Conservation (phyloP, 164 flowering plant genomes). For the Vitis labrusca region DNA sequence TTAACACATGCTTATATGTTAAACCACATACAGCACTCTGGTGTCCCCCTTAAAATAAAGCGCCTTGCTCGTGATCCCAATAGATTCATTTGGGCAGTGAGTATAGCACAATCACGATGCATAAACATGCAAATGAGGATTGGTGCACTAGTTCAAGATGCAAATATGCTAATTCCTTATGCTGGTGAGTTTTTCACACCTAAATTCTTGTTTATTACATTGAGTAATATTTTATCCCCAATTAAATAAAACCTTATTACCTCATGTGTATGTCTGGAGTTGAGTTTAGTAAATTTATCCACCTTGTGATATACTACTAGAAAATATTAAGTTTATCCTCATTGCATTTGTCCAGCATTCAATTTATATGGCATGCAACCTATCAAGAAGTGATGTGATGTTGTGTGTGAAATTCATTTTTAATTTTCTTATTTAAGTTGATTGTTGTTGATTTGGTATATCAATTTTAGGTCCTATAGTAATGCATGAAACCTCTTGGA, state of each 20-base stretch:
- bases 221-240: background rate
- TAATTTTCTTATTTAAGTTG: background rate
- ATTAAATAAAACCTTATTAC: too few relatives aligned
- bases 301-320: background rate
- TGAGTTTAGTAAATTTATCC: too few relatives aligned
- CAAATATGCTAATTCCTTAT: conserved; percentile 91
- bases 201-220: background rate
- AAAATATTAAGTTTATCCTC: background rate
- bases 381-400: background rate
- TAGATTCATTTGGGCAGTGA: conserved; percentile 91
- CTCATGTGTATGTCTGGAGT: too few relatives aligned
- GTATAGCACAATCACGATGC: conserved; percentile 88
- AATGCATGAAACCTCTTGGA: background rate
- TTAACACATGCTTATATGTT: conserved; percentile 8
- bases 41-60: conserved; percentile 84
- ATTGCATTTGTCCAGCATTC: background rate
- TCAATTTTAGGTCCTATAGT: too few relatives aligned
- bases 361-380: background rate
- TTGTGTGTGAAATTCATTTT: background rate
- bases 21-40: conserved; percentile 57
- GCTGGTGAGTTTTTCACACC: conserved; percentile 57
- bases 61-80: conserved; percentile 90
- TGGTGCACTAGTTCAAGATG: conserved; percentile 82
- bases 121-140: conserved; percentile 71
- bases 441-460: too few relatives aligned